Percentiles rank a stretch among this genome's conserved stretches.
These are phyloP conservation scores for Penicillium sp. DNA, from an alignment of 2,329 filamentous ascomycete genomes.

Conservation along the genomic window DNA sequence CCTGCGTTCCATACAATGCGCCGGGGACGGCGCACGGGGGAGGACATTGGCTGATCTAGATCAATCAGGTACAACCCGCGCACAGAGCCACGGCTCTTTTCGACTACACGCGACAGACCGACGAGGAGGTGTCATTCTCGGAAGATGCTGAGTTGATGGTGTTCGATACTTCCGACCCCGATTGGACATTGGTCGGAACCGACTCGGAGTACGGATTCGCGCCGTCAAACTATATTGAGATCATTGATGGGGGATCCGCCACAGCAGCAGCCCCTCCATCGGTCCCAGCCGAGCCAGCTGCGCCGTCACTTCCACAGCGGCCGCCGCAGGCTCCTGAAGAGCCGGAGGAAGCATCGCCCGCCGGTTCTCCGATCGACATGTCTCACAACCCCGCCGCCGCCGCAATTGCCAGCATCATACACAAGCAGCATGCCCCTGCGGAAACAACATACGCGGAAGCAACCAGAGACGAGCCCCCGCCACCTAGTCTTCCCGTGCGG, in stretches of 20 bases:
- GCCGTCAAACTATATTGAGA: slow-evolving; percentile 92
- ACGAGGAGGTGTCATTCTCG: slow-evolving; percentile 94
- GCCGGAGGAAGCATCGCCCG: slow-evolving; percentile 25
- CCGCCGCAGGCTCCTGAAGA: slow-evolving; percentile 27
- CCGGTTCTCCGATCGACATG: slow-evolving; percentile 45
- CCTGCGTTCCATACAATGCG: neutral
- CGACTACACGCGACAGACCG: slow-evolving; percentile 95
- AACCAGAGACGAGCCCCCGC: slow-evolving; percentile 34
- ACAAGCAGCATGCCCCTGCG: slow-evolving; percentile 39
- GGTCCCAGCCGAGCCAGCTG: slow-evolving; percentile 40
- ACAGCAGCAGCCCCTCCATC: slow-evolving; percentile 42
- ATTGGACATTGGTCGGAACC: slow-evolving; percentile 91
- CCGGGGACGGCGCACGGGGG: neutral
- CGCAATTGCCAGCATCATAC: slow-evolving; percentile 56
- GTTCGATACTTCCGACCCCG: slow-evolving; percentile 87
- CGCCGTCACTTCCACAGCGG: slow-evolving; percentile 39
- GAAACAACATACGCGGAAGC: slow-evolving; percentile 26
- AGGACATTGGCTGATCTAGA: slow-evolving; percentile 1
- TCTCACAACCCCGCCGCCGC: slow-evolving; percentile 56
- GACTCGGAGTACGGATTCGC: slow-evolving; percentile 90
- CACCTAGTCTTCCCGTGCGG: slow-evolving; percentile 40
- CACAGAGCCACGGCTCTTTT: slow-evolving; percentile 87
- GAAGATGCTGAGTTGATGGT: slow-evolving; percentile 83
- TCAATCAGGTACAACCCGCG: slow-evolving; percentile 62
- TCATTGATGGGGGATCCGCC: slow-evolving; percentile 55